Evolutionary conservation across 306 rosid genomes (phyloP).

Genomic region (Trifolium dubium): DNA sequence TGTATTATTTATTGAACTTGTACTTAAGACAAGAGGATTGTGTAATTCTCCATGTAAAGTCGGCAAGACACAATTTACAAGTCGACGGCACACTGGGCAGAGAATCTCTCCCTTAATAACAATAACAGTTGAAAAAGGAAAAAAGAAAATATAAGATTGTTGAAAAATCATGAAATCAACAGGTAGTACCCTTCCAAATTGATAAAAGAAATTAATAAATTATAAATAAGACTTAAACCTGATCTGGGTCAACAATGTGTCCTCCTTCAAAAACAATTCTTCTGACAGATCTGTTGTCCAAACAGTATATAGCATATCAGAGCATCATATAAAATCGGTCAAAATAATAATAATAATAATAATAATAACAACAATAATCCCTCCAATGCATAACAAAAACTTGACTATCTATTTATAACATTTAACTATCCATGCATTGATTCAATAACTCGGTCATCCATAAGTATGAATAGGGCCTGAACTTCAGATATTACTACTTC

Average conservation of each 20-base stretch:
- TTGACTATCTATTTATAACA: constrained; percentile 6
- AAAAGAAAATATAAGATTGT: not conserved
- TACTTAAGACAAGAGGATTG: constrained; percentile 49
- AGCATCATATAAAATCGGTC: constrained; percentile 11
- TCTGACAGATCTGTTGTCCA: constrained; percentile 76
- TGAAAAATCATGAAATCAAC: constrained; percentile 24
- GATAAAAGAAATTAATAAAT: not conserved
- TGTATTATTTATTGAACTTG: constrained; percentile 49
- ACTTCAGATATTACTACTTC: not conserved
- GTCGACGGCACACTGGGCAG: constrained; percentile 96
- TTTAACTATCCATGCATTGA: constrained; percentile 1
- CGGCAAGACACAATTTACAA: constrained; percentile 90
- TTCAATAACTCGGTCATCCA: not conserved
- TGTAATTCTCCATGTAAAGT: constrained; percentile 60
- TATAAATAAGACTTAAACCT: constrained; percentile 52
- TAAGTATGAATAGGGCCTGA: not conserved
- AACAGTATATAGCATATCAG: constrained; percentile 33
- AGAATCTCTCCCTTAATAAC: constrained; percentile 84
- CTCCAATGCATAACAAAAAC: not conserved
- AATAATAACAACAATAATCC: constrained; percentile 20
- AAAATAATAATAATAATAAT: constrained; percentile 3
- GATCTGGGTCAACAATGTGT: constrained; percentile 94
- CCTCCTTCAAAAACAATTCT: constrained; percentile 98
- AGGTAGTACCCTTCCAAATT: constrained; percentile 1
- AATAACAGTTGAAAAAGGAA: constrained; percentile 14